These are phyloP conservation scores for Pleomassaria siparia DNA, from an alignment of 2,329 filamentous ascomycete genomes.

Conservation along the genomic window DNA sequence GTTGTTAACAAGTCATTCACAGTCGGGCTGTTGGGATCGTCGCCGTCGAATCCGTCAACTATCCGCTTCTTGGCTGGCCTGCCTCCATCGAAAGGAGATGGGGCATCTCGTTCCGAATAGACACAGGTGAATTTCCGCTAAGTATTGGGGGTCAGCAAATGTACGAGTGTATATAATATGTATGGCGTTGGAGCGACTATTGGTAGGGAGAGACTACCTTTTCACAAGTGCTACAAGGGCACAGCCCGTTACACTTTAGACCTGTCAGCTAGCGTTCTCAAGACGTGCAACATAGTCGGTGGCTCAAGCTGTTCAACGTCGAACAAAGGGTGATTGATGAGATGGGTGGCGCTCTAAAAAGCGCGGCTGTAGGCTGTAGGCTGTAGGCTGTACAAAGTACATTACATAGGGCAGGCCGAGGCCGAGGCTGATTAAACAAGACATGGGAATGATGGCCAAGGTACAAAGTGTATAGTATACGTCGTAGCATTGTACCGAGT, in stretches of 20 bases:
- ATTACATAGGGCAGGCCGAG: too few species aligned
- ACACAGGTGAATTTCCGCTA: slow-evolving; percentile 45
- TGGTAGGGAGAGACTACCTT: slow-evolving; percentile 46
- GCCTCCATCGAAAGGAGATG: slow-evolving; percentile 39
- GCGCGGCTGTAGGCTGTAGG: too few species aligned
- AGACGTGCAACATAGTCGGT: background rate
- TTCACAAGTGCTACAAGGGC: slow-evolving; percentile 60
- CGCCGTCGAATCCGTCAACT: slow-evolving; percentile 17
- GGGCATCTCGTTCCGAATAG: slow-evolving; percentile 40
- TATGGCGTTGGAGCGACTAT: background rate
- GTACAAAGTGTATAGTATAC: too few species aligned
- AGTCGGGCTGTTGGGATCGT: slow-evolving; percentile 17
- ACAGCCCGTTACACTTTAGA: slow-evolving; percentile 59
- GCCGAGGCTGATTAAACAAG: background rate
- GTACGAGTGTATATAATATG: too few species aligned
- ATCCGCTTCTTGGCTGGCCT: slow-evolving; percentile 41
- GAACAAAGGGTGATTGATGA: background rate
- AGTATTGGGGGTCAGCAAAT: slow-evolving; percentile 18
- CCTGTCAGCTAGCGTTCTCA: background rate
- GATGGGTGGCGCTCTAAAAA: background rate
- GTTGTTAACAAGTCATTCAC: slow-evolving; percentile 22
- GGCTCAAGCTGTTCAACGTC: background rate
- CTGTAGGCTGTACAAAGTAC: too few species aligned
- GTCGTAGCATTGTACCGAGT: too few species aligned
- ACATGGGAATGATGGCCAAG: background rate